Evolutionary conservation across 179 eudicot genomes (phyloP), one percentile per base, ranked within the genome.

Genomic region (Actinidia arguta): DNA sequence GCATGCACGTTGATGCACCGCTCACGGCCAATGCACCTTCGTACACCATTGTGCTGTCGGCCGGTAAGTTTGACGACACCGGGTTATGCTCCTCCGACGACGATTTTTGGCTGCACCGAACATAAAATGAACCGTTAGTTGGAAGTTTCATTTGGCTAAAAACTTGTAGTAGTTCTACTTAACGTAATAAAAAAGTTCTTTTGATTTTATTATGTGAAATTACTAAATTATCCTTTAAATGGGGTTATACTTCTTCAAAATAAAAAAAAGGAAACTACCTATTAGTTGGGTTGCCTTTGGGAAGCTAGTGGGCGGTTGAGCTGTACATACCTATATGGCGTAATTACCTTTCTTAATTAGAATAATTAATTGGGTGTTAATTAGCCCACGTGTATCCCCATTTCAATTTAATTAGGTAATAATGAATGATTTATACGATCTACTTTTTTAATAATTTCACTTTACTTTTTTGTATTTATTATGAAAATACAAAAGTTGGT

Each of bases 21-120:
- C 87, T 85, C 48, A 20, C 73, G 2, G 83, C 92, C 73, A 85
- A 52, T 31, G 90, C 92, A 10, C 98, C 96, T 83, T 90, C 88
- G 50, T 94, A 94, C 39, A 93, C 88, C 98, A 94, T 94, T 1
- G 91, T 73, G 85, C 92, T 75, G 85, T 86, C 85, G 31, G 39
- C 64, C 36, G 91, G 73, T 4, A 75, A 24, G 39, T 64, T 69
- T 14, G 82, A 8, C n/a, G 62, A 20, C 31, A 7, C 27, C 48
- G 91, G 78, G 22, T 82, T 79, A 31, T 80, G 90, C 46, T 82
- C 56, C 3, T 77, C 87, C 13, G 87, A 87, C 1, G 85, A 63
- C 64, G 88, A 50, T 79, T 84, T 83, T 39, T 81, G 68, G 75
- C 88, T 86, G 86, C 80, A 67, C 20, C 71, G n/a, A 66, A 31